Evolutionary conservation across 179 eudicot genomes (phyloP), one percentile per base, ranked within the genome.

Genomic region (Carnegiea gigantea): DNA sequence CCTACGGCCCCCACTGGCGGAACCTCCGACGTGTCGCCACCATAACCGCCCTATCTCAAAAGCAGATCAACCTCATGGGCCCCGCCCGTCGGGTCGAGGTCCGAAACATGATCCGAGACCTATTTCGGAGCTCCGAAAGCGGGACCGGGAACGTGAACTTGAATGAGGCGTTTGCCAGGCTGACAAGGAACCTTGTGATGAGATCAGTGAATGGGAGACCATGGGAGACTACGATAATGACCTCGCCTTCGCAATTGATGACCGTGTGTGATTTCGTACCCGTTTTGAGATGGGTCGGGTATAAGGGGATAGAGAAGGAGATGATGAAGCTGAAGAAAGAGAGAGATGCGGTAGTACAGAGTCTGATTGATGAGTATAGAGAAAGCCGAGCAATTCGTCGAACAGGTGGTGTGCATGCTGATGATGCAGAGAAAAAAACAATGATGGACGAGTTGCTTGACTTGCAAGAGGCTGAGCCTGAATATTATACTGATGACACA

Each of bases 381-480:
- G 78, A 17, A 67, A 24, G 23, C 9, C 40, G 74, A 67, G 85
- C 33, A 44, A 3, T 20, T 49, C 40, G 78, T 75, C 62, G 20
- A 75, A 26, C 23, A 49, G 64, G 43, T 51, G 78, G 78, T 14
- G 78, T 3, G 43, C 78, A 49, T 49, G n/a, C 1, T 4, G 36
- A 14, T 38, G 10, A 57, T 5, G 62, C 1, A 23, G 9, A 74
- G 77, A 48, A 23, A 20, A 74, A 24, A 9, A 46, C 90, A 24
- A 30, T 86, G 84, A 64, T 86, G 74, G 78, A 83, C 28, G 83
- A 79, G 17, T 64, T 88, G 84, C 72, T 88, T 53, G 68, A 75
- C 23, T 53, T 88, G 79, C 87, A 86, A 18, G 86, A 86, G 38
- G 15, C 62, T 0, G 87, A 88, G 33, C 88, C 90, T 46, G 70